Evolutionary conservation across 2,329 filamentous ascomycete species (phyloP).

Genomic region (Microdochium bolleyi): DNA sequence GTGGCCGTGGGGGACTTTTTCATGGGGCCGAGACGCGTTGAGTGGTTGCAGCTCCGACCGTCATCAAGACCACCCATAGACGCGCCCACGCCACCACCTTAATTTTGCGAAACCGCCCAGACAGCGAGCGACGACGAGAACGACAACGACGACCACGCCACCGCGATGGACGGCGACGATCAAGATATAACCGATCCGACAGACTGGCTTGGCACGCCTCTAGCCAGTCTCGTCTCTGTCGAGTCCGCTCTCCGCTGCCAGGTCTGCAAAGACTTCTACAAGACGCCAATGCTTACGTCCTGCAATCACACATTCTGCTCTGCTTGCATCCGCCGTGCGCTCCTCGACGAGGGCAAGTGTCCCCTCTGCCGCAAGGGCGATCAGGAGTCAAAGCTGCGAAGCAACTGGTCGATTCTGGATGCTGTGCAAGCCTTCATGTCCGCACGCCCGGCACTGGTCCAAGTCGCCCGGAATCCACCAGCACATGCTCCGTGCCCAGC

Average conservation of each 20-base stretch:
- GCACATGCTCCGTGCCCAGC: conserved; percentile 7
- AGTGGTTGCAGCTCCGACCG: conserved; percentile 1
- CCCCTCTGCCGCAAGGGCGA: conserved; percentile 73
- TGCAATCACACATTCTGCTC: conserved; percentile 97
- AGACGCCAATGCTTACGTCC: conserved; percentile 87
- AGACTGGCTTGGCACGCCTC: conserved; percentile 69
- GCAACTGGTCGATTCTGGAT: conserved; percentile 81
- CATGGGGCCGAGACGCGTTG: background rate
- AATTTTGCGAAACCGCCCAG: background rate
- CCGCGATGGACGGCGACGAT: conserved; percentile 22
- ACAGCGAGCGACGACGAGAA: background rate
- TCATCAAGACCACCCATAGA: background rate
- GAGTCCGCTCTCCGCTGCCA: conserved; percentile 88
- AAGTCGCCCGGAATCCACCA: conserved; percentile 48
- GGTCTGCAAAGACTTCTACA: conserved; percentile 96
- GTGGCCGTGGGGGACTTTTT: background rate
- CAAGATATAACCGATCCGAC: conserved; percentile 64
- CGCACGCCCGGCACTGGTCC: conserved; percentile 54
- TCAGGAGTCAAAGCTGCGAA: conserved; percentile 76
- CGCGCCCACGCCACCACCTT: background rate
- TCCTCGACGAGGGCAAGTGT: conserved; percentile 79
- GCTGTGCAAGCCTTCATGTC: conserved; percentile 70
- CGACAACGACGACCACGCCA: background rate
- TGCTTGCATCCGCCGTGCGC: conserved; percentile 80
- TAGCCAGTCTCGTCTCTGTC: conserved; percentile 59